These are phyloP conservation scores for Komagataella kurtzmanii DNA, from an alignment of 805 yeast species.

Conservation along the genomic window DNA sequence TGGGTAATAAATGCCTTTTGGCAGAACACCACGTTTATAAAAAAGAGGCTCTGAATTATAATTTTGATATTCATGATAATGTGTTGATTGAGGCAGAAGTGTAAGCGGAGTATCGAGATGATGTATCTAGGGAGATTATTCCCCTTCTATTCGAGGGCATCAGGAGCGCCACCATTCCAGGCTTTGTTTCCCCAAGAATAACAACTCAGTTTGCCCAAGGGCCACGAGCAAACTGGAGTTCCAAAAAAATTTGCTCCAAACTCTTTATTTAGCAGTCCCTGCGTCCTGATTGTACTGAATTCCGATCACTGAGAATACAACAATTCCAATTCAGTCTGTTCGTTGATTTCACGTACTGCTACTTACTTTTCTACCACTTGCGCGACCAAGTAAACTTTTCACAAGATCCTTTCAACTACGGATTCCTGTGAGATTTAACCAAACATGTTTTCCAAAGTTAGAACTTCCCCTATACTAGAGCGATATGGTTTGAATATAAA, in stretches of 20 bases:
- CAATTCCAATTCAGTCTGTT: not conserved
- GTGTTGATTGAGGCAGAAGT: not conserved
- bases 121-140: not conserved
- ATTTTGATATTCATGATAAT: not conserved
- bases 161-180: not conserved
- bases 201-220: not conserved
- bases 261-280: not conserved
- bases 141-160: not conserved
- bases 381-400: not conserved
- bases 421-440: not conserved
- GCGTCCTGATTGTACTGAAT: not conserved
- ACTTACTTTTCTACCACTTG: not conserved
- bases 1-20: conserved; percentile 36
- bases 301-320: not conserved
- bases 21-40: conserved; percentile 20
- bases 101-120: not conserved
- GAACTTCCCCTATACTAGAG: not conserved
- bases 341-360: not conserved
- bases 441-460: not conserved
- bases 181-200: not conserved
- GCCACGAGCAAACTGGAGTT: no score
- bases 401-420: not conserved
- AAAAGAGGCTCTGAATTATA: not conserved
- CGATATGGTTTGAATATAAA: not conserved
- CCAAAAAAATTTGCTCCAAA: no score